Evolutionary conservation across 2,329 filamentous ascomycete genomes (phyloP), one percentile per base, ranked within the genome.

Genomic region (Colletotrichum sp.): DNA sequence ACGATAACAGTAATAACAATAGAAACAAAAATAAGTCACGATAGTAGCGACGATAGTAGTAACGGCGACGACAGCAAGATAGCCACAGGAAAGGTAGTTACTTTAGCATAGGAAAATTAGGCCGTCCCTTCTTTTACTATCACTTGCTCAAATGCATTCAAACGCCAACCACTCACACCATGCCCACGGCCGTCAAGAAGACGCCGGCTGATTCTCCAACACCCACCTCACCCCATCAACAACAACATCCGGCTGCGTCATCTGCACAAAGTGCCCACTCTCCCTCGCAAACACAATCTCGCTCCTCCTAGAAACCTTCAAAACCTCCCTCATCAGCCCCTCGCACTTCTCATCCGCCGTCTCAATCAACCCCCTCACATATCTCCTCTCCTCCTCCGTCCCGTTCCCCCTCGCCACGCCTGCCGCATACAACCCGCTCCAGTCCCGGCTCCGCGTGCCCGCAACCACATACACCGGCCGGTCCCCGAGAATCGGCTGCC

Each of bases 221-320:
- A 73, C 71, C 71, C 71, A 73, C 25, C 1, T 68, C 28, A 69
- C 64, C 34, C 57, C 71, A 25, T 63, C 25, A 39, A 69, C 71
- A 55, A 73, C 65, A 25, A 68, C 22, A 9, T 73, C 64, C 39
- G 64, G 71, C 34, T 73, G 64, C 16, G 71, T 73, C 64, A 61
- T 34, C 19, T 73, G 71, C 19, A 69, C 64, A 22, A 73, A 64
- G 8, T 73, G 71, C 16, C 64, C 71, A 27, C 71, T 73, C 30
- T 73, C 64, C 5, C 22, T 69, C 8, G 65, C 64, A 12, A 69
- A 55, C 1, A 63, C 36, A 32, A 57, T 22, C 19, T 69, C 65
- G 39, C 65, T 69, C 57, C 55, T 63, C 11, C 34, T 52, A 11
- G 64, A 72, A 12, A 72, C 34, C 36, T 72, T 63, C 34, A 68